Evolutionary conservation across 257 asterid species (phyloP), one percentile per base, ranked within the genome.

Genomic region (Solanum commersonii): DNA sequence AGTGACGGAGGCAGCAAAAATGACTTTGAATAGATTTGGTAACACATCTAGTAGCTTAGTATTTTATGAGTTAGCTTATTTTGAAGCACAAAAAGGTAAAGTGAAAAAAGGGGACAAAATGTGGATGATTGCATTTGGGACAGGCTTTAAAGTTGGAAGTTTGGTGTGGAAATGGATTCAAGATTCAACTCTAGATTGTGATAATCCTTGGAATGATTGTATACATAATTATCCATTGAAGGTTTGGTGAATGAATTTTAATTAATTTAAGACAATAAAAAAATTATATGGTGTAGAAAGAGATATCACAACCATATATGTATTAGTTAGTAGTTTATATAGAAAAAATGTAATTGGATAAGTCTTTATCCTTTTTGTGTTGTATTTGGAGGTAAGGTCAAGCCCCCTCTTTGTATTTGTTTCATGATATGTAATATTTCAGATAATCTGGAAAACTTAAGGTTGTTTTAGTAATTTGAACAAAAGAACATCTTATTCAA

Each of bases 71-170:
- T 79, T 93, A 89, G 95, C 96, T 83, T 95, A 95, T 90, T 93
- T 94, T 63, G 98, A 95, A 88, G 98, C 96, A 1, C 23, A 34
- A 2, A 95, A 95, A 27, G 84, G 38, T 16, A 91, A 93, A 67
- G 92, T 88, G 6, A 94, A 90, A 86, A 93, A 87, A 35, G 98
- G 98, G 10, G 98, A 95, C 52, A 94, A 67, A 34, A 90, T 95
- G 94, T 95, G 98, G 98, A 93, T 94, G 95, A 60, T 95, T n/a
- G 96, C 91, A 13, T 94, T 95, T 85, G 98, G 98, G 72, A 93
- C 98, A 2, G 98, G 98, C 4, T 93, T 94, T 86, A 94, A 95
- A 63, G 92, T 90, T 79, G 94, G 96, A 2, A 95, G 98, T 85
- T 84, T 94, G 82, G 91, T 94, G 4, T 94, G 96, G 96, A 91